phyloP scores from a whole-genome alignment of 75 land plant genomes.

The Cupressus sempervirens region DNA sequence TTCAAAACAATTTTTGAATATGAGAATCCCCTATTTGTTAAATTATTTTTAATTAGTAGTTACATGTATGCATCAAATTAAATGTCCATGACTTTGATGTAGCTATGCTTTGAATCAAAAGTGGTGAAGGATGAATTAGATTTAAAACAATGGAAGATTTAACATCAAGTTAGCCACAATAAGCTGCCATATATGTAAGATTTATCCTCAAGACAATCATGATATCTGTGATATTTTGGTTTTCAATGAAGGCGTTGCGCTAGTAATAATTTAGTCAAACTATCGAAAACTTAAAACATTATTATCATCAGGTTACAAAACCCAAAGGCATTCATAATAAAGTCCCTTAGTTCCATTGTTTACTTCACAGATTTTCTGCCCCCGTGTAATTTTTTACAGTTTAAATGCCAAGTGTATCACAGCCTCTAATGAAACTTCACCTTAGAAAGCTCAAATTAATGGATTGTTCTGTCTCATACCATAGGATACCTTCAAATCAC shows the following conservation, averaged over 20 bases:
- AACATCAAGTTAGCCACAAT: not conserved
- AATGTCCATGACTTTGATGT: not conserved
- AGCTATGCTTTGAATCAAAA: not conserved
- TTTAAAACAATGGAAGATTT: not conserved
- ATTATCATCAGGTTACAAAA: not conserved
- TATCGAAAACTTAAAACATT: not conserved
- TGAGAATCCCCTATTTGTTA: not conserved
- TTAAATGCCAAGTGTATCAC: not conserved
- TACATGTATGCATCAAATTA: not conserved
- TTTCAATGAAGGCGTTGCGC: not conserved
- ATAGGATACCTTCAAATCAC: not conserved
- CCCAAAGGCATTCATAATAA: not conserved
- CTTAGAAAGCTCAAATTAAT: not conserved
- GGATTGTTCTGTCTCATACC: not conserved
- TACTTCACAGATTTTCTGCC: not conserved
- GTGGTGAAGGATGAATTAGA: not conserved
- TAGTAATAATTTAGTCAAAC: not conserved
- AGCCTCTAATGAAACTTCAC: not conserved
- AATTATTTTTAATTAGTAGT: not conserved
- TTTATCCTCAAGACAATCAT: not conserved
- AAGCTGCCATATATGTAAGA: not conserved
- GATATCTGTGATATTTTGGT: not conserved
- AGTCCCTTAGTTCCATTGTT: not conserved
- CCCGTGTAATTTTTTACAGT: not conserved
- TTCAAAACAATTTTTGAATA: not conserved